phyloP scores from a whole-genome alignment of 2,329 filamentous ascomycete genomes.

The Colletotrichum gigasporum region DNA sequence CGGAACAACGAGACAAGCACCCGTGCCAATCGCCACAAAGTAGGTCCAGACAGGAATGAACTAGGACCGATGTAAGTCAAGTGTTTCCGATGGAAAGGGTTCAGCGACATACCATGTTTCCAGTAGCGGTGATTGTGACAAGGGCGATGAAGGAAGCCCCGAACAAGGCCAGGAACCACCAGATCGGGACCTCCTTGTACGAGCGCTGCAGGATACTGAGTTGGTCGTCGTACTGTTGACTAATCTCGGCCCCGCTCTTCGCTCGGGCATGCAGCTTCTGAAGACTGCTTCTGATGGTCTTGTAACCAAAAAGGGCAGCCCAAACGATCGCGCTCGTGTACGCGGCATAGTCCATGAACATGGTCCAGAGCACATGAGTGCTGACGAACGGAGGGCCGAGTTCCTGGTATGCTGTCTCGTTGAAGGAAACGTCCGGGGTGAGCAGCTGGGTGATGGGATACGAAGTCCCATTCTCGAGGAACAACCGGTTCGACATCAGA shows the following conservation, averaged over 20 bases:
- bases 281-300: conserved; percentile 49
- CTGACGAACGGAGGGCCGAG: conserved; percentile 64
- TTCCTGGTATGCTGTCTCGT: conserved; percentile 66
- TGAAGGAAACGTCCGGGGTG: conserved; percentile 62
- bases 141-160: conserved; percentile 51
- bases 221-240: conserved; percentile 61
- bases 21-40: conserved; percentile 64
- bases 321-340: conserved; percentile 63
- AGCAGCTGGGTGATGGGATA: conserved; percentile 50
- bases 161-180: conserved; percentile 66
- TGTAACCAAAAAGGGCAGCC: conserved; percentile 53
- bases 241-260: conserved; percentile 57
- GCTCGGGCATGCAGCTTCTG: conserved; percentile 13
- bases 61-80: not conserved
- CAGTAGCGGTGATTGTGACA: conserved; percentile 59
- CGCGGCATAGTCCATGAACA: conserved; percentile 55
- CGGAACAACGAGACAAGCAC: conserved; percentile 64
- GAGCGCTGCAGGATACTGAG: conserved; percentile 67
- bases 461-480: conserved; percentile 55
- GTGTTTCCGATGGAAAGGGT: not conserved
- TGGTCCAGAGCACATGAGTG: conserved; percentile 29
- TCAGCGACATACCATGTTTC: conserved; percentile 47
- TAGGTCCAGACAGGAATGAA: conserved; percentile 70
- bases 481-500: conserved; percentile 67
- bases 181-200: conserved; percentile 67